Base-by-base conservation (phyloP, 2,329 filamentous ascomycete genomes). In the Cercospora beticola region DNA sequence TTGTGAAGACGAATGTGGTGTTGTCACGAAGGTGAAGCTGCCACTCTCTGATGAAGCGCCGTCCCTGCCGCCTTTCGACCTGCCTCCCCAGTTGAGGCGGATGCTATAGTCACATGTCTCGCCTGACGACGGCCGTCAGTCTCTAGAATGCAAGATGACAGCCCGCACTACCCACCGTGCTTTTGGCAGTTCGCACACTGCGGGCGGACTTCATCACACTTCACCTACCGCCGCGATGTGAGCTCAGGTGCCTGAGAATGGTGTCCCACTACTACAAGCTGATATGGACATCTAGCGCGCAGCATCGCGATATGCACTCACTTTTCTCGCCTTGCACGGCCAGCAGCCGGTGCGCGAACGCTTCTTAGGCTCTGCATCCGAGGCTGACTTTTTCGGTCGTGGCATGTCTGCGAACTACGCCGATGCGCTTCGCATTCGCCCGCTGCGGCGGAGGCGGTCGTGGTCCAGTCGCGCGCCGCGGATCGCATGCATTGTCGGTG, bases 61-160 rank as follows among this genome's bases (percentile, higher is more conserved):
- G 49, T 79, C 81, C 62, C 77, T 74, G 62, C 81, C 81, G 70
- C 85, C 85, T 76, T 87, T 90, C 61, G 86, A 85, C 66, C 91
- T 86, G 4, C 91, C 91, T 69, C 90, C 89, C 92, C 92, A 94
- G 75, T 94, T 94, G 72, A 94, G 82, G 33, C 90, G 86, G 74
- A 94, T 91, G 74, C 88, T 92, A 78, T 94, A 94, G 79, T 95
- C 92, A 81, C 92, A 95, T 58, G 82, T 82, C 76, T 93, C 90
- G 40, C 61, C 61, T 63, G 43, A n/a, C 3, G 16, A 10, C 2
- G 40, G 23, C 18, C 10, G 43, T 63, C 61, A 63, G 61, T 54
- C 40, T 69, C 89, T 88, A 54, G 62, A 5, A 26, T 23, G 46
- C 10, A 7, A 74, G 71, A 89, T 88, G 21, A 23, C 49, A 64